Evolutionary conservation across 495 filamentous ascomycete species (phyloP).

Genomic region (Tuber indicum): DNA sequence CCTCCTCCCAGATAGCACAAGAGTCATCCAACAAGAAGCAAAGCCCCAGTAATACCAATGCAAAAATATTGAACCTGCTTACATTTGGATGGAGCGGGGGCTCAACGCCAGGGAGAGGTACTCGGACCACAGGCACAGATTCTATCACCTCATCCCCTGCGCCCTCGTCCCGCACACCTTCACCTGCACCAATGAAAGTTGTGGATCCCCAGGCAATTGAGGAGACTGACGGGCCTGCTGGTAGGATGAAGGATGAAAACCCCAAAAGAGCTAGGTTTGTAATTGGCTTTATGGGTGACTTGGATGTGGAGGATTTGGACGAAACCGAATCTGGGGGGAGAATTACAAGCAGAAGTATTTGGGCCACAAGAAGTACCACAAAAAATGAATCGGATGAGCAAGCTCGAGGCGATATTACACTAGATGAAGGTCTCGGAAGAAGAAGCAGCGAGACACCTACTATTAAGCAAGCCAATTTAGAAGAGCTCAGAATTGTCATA

Average conservation of each 20-base stretch:
- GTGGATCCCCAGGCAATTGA: constrained; percentile 26
- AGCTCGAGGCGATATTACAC: background rate
- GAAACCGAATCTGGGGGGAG: constrained; percentile 18
- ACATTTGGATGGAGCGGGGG: constrained; percentile 40
- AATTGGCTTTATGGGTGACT: constrained; percentile 39
- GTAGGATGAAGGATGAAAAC: constrained; percentile 4
- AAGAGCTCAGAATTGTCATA: constrained; percentile 38
- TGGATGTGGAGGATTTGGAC: constrained; percentile 36
- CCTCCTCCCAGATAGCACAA: background rate
- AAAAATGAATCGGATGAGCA: constrained; percentile 1
- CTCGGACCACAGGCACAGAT: background rate
- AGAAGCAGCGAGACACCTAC: constrained; percentile 10
- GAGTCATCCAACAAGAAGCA: constrained; percentile 19
- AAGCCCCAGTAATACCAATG: constrained; percentile 27
- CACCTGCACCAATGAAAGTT: constrained; percentile 19
- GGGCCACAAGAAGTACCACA: constrained; percentile 19
- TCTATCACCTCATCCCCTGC: constrained; percentile 8
- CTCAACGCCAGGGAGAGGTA: constrained; percentile 12
- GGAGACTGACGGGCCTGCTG: constrained; percentile 6
- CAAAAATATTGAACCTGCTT: constrained; percentile 38
- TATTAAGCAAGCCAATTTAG: constrained; percentile 13
- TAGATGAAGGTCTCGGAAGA: constrained; percentile 8
- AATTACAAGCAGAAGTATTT: constrained; percentile 37
- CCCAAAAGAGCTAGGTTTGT: constrained; percentile 30
- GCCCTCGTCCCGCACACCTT: constrained; percentile 8